A percentile compares a stretch with the other conserved stretches of the same genome.
Evolutionary conservation across 306 rosid species (phyloP).

Genomic region (Trichosanthes truncata): DNA sequence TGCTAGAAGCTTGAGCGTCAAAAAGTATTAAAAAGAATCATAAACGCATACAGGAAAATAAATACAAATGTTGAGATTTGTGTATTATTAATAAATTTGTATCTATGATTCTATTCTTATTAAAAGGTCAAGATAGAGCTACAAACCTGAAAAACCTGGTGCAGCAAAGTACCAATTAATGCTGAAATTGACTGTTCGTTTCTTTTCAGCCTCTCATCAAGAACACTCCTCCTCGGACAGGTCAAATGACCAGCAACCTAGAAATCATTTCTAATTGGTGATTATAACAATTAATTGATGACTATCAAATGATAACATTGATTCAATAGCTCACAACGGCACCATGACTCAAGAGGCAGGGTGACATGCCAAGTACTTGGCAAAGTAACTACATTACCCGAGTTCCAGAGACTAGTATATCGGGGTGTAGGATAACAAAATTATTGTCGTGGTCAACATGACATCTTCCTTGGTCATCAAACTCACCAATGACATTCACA

Average conservation of each 20-base stretch:
- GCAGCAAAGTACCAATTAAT: constrained; percentile 75
- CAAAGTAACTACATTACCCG: constrained; percentile 43
- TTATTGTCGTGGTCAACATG: constrained; percentile 54
- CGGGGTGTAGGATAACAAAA: constrained; percentile 74
- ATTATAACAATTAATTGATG: background rate
- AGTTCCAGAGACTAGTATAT: constrained; percentile 70
- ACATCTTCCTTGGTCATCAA: constrained; percentile 58
- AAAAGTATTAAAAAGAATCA: background rate
- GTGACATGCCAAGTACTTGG: background rate
- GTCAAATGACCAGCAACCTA: constrained; percentile 77
- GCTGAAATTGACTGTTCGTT: constrained; percentile 71
- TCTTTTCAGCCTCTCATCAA: constrained; percentile 75
- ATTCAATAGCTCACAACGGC: constrained; percentile 8
- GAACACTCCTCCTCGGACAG: constrained; percentile 80
- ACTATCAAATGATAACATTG: constrained; percentile 4
- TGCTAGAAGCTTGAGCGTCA: background rate
- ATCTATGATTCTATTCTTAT: background rate
- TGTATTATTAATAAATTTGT: background rate
- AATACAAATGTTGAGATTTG: background rate
- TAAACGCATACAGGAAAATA: constrained; percentile 10
- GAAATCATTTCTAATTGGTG: background rate
- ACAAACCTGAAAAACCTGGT: constrained; percentile 83
- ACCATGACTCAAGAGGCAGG: background rate
- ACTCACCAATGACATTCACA: constrained; percentile 72
- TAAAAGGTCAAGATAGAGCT: constrained; percentile 14